These are phyloP conservation scores for Stephanodiscus minutulus DNA, from an alignment of 108 stramenopile species.

Conservation along the genomic window DNA sequence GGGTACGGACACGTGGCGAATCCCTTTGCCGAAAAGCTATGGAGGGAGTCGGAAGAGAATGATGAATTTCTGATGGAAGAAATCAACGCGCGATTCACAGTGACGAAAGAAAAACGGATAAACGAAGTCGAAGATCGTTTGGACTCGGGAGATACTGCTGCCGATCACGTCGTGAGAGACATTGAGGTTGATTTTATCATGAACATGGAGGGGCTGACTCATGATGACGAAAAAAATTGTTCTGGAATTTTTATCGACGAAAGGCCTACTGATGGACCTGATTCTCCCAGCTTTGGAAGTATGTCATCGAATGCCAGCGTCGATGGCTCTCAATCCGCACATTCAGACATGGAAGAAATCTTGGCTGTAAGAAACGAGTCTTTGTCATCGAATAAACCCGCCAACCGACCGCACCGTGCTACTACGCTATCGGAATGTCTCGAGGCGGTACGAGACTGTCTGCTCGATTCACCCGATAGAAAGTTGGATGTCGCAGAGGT, in stretches of 20 bases:
- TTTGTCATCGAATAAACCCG: background rate
- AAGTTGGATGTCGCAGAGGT: background rate
- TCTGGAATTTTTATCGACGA: background rate
- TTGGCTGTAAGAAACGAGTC: background rate
- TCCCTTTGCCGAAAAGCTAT: background rate
- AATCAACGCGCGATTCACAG: background rate
- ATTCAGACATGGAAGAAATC: background rate
- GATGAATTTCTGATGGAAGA: background rate
- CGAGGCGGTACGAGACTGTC: background rate
- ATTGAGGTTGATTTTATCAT: background rate
- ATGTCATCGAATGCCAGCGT: background rate
- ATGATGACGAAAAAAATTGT: background rate
- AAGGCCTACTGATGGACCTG: background rate
- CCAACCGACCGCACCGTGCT: background rate
- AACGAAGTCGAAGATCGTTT: background rate
- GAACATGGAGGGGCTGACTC: background rate
- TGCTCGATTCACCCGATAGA: background rate
- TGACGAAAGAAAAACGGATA: background rate
- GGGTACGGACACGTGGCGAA: background rate
- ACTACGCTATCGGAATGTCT: background rate
- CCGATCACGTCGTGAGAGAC: background rate
- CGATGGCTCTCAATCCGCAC: background rate
- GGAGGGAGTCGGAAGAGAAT: too few species aligned
- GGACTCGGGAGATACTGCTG: background rate
- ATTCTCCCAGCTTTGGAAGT: background rate